Evolutionary conservation across 2,329 filamentous ascomycete genomes (phyloP).

Genomic region (Metarhizium brunneum): DNA sequence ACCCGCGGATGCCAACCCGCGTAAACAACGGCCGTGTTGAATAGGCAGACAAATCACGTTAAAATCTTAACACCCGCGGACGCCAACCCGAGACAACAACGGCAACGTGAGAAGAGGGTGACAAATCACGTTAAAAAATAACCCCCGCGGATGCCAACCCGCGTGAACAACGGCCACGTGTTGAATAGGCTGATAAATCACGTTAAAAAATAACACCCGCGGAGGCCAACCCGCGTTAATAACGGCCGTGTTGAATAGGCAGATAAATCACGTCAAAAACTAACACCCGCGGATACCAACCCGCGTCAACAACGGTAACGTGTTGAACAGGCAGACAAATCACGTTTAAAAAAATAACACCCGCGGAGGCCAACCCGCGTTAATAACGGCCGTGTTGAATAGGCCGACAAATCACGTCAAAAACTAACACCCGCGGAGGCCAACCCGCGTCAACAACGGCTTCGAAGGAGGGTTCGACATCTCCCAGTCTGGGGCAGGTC

Average conservation of each 20-base stretch:
- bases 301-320: too few relatives aligned
- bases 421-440: background rate
- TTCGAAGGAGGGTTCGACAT: background rate
- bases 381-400: too few relatives aligned
- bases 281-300: background rate
- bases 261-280: background rate
- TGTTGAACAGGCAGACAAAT: background rate
- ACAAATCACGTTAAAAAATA: too few relatives aligned
- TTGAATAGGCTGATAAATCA: too few relatives aligned
- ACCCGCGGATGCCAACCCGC: background rate
- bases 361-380: background rate
- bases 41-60: background rate
- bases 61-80: too few relatives aligned
- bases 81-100: too few relatives aligned
- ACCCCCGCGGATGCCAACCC: too few relatives aligned
- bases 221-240: too few relatives aligned
- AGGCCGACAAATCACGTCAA: background rate
- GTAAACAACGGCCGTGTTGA: background rate
- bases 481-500: conserved; percentile 3
- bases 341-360: background rate
- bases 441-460: background rate
- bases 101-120: background rate
- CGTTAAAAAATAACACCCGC: too few relatives aligned
- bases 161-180: too few relatives aligned
- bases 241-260: too few relatives aligned